Conservation (phyloP, 169 alveolate genomes). For the Plasmodium fragile region DNA sequence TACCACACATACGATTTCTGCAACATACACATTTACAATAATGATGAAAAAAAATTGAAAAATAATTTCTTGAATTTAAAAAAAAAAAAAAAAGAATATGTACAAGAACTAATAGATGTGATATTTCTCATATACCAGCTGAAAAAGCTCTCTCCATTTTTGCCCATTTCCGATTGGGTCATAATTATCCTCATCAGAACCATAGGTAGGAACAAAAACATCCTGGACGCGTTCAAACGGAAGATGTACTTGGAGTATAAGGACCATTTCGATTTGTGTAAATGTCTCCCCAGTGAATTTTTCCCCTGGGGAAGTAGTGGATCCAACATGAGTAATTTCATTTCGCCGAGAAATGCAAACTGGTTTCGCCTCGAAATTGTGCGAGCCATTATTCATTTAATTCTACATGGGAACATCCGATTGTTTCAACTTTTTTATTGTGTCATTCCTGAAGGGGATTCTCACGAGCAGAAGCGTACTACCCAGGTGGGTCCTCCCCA, state of each 20-base stretch:
- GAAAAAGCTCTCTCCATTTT: constrained; percentile 43
- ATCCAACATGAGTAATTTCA: neutral
- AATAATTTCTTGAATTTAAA: constrained; percentile 69
- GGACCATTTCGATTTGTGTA: constrained; percentile 42
- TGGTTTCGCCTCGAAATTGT: constrained; percentile 27
- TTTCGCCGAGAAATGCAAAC: neutral
- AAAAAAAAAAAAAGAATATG: constrained; percentile 71
- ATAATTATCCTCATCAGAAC: constrained; percentile 29
- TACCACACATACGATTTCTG: constrained; percentile 53
- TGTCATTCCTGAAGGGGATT: neutral
- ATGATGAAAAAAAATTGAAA: constrained; percentile 28
- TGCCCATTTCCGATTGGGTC: constrained; percentile 34
- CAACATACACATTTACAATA: constrained; percentile 51
- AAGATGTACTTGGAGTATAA: constrained; percentile 46
- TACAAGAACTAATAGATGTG: constrained; percentile 27
- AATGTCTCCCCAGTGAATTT: neutral
- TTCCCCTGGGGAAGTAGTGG: neutral
- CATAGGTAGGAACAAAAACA: constrained; percentile 26
- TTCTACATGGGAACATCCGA: constrained; percentile 27
- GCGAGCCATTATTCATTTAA: constrained; percentile 19
- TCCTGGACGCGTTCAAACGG: constrained; percentile 22
- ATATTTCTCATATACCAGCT: constrained; percentile 49
- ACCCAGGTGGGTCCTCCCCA: neutral
- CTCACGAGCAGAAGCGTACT: neutral
- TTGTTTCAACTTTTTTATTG: constrained; percentile 19